Evolutionary conservation across 768 basidiomycete genomes (phyloP).

Genomic region (Mycena olivaceomarginata): DNA sequence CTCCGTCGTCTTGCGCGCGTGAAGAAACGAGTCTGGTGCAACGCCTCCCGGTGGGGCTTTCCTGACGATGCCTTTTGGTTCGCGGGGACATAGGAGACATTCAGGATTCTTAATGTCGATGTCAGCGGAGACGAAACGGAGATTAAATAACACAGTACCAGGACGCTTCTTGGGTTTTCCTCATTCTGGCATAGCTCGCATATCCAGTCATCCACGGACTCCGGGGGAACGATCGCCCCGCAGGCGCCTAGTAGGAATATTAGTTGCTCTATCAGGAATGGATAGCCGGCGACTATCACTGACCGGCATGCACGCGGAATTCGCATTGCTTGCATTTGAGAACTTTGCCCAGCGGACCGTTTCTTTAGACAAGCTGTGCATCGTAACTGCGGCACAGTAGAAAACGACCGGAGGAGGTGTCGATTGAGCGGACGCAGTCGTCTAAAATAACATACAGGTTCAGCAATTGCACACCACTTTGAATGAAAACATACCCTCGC

Average conservation of each 20-base stretch:
- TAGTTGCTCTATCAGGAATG: slow-evolving; percentile 6
- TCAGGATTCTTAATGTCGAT: slow-evolving; percentile 76
- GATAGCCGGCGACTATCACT: slow-evolving; percentile 60
- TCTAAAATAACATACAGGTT: slow-evolving; percentile 55
- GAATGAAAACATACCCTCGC: slow-evolving; percentile 61
- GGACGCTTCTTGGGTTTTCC: slow-evolving; percentile 86
- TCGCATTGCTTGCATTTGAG: slow-evolving; percentile 89
- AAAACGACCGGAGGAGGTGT: slow-evolving; percentile 79
- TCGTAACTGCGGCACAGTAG: slow-evolving; percentile 75
- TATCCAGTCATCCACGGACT: slow-evolving; percentile 82
- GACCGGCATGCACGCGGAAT: slow-evolving; percentile 88
- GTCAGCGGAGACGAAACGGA: slow-evolving; percentile 19
- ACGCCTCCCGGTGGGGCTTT: slow-evolving; percentile 61
- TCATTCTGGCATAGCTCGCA: slow-evolving; percentile 94
- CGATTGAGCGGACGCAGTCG: slow-evolving; percentile 69
- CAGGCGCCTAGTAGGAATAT: slow-evolving; percentile 69
- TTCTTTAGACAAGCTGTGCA: slow-evolving; percentile 87
- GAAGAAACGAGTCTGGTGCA: slow-evolving; percentile 78
- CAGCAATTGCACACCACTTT: neutral
- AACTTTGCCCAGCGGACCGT: slow-evolving; percentile 85
- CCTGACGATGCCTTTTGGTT: slow-evolving; percentile 69
- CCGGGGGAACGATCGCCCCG: slow-evolving; percentile 81
- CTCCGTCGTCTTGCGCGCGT: slow-evolving; percentile 93
- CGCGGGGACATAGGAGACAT: slow-evolving; percentile 89
- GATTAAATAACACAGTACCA: slow-evolving; percentile 64